Evolutionary conservation across 352 stramenopile species (phyloP).

Genomic region (Phytophthora megakarya): DNA sequence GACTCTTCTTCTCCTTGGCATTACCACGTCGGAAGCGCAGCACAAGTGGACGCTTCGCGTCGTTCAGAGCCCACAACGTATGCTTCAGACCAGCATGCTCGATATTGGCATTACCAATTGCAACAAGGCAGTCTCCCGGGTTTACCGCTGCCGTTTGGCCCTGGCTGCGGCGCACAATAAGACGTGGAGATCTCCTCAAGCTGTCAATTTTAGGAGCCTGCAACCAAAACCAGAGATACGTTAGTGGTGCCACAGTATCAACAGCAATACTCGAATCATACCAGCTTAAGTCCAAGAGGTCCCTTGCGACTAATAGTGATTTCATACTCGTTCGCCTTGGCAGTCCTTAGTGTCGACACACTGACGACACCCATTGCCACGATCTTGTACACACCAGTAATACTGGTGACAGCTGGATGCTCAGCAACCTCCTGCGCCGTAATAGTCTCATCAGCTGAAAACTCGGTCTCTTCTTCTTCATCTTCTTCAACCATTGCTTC

Average conservation of each 20-base stretch:
- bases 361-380: constrained; percentile 80
- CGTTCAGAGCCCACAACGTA: constrained; percentile 85
- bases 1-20: constrained; percentile 74
- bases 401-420: constrained; percentile 74
- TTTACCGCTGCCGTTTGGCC: constrained; percentile 77
- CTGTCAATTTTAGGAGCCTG: constrained; percentile 52
- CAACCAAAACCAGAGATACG: constrained; percentile 10
- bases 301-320: constrained; percentile 66
- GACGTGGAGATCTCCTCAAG: constrained; percentile 56
- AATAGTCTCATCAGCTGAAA: constrained; percentile 72
- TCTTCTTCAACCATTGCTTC: constrained; percentile 53
- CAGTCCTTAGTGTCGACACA: constrained; percentile 72
- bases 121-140: constrained; percentile 80
- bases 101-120: constrained; percentile 82
- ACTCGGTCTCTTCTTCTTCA: constrained; percentile 50
- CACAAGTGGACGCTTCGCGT: constrained; percentile 70
- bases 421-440: constrained; percentile 69
- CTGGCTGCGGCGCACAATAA: constrained; percentile 79
- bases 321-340: constrained; percentile 86
- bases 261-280: constrained; percentile 25
- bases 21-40: constrained; percentile 84
- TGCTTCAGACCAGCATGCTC: constrained; percentile 87
- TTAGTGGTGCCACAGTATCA: constrained; percentile 2
- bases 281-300: constrained; percentile 69
- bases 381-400: constrained; percentile 84